Evolutionary conservation across 345 rosid genomes (phyloP).

Genomic region (Trapa incisa): DNA sequence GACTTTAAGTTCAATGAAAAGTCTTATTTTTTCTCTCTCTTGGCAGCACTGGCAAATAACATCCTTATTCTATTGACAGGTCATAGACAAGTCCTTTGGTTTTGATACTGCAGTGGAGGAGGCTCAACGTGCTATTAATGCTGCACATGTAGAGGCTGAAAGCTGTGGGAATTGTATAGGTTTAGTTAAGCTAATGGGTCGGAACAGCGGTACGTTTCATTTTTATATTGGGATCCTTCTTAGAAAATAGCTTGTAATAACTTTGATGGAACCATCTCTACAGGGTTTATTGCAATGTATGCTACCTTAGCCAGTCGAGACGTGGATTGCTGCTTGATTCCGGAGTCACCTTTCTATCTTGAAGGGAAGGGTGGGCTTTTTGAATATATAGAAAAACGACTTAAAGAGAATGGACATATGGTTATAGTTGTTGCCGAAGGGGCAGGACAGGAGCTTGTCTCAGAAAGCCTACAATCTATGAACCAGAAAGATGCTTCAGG

Average conservation of each 20-base stretch:
- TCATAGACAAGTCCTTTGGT: constrained; percentile 87
- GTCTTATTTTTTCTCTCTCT: background rate
- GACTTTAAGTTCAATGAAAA: background rate
- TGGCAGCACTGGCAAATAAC: background rate
- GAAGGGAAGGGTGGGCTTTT: constrained; percentile 83
- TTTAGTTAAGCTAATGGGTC: constrained; percentile 86
- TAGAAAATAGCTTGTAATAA: background rate
- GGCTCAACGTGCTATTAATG: constrained; percentile 89
- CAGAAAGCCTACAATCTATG: constrained; percentile 31
- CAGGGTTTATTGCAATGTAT: constrained; percentile 67
- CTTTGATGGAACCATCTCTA: constrained; percentile 7
- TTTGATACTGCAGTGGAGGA: constrained; percentile 93
- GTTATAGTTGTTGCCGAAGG: constrained; percentile 87
- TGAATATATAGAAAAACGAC: constrained; percentile 48
- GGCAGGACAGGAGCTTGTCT: constrained; percentile 72
- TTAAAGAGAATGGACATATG: constrained; percentile 78
- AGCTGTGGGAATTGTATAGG: constrained; percentile 74
- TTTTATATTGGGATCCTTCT: background rate
- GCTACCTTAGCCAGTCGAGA: constrained; percentile 91
- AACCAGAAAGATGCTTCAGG: constrained; percentile 67
- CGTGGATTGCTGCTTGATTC: constrained; percentile 92
- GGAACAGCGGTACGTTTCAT: constrained; percentile 54
- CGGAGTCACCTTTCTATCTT: constrained; percentile 87
- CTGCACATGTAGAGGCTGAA: constrained; percentile 84
- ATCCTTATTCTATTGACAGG: constrained; percentile 26